Conservation (phyloP, 148 eudicot species). For the Silene latifolia region DNA sequence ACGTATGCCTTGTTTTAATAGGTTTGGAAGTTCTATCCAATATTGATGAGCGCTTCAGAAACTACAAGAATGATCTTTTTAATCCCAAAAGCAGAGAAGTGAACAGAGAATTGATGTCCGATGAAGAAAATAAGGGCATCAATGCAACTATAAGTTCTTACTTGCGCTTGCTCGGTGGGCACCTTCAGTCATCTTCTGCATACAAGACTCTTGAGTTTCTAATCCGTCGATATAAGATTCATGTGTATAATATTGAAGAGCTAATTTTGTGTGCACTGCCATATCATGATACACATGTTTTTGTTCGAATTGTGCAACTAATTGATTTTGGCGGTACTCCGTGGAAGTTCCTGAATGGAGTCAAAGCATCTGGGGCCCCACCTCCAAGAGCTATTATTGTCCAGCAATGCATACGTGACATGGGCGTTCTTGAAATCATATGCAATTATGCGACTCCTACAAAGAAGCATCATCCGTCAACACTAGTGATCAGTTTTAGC, state of each 20-base stretch:
- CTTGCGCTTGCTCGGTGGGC: constrained; percentile 65
- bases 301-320: constrained; percentile 80
- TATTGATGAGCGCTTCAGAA: constrained; percentile 49
- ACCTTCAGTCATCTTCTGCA: constrained; percentile 57
- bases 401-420: constrained; percentile 73
- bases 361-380: constrained; percentile 79
- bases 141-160: constrained; percentile 54
- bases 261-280: constrained; percentile 81
- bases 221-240: constrained; percentile 86
- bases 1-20: constrained; percentile 21
- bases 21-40: constrained; percentile 70
- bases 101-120: constrained; percentile 67
- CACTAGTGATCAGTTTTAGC: constrained; percentile 59
- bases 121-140: constrained; percentile 67
- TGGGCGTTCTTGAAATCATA: constrained; percentile 66
- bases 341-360: constrained; percentile 92
- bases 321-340: constrained; percentile 60
- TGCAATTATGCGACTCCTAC: constrained; percentile 60
- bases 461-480: constrained; percentile 64
- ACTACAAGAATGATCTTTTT: constrained; percentile 68
- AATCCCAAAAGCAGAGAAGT: constrained; percentile 69
- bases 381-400: constrained; percentile 82
- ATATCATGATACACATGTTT: constrained; percentile 78
- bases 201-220: constrained; percentile 78
- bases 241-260: constrained; percentile 73